Base-by-base conservation (phyloP, 2,329 filamentous ascomycete species). In the Cordyceps javanica region DNA sequence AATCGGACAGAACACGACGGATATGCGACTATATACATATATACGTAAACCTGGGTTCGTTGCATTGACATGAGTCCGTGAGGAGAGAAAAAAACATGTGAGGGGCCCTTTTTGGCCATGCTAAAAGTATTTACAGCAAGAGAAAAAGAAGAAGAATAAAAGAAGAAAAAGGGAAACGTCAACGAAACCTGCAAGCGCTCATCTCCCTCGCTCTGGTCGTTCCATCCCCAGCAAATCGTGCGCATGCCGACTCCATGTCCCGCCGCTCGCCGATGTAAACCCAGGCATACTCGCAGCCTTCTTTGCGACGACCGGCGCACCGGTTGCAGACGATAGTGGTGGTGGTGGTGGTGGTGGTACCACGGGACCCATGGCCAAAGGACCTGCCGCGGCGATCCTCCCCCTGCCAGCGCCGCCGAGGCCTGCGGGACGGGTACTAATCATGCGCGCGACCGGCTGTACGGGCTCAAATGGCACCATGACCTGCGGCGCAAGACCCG, bases 171-270 rank as follows among this genome's bases (percentile, higher is more conserved):
- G n/a, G n/a, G n/a, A n/a, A n/a, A n/a, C n/a, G n/a, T n/a, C n/a
- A 11, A 32, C 30, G 30, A 32, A 6, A 32, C 30, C 30, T 11
- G 6, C 30, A 42, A n/a, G 48, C 41, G 11, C 19, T 21, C 42
- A 44, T 44, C 30, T 39, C 25, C 30, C 25, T 13, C 51, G 39
- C 28, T 44, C 41, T 28, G 85, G 86, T 49, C 82, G 76, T 65
- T 78, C 82, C 65, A 75, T 80, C 38, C 82, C 83, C 61, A 90
- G 80, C 48, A 90, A 66, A 67, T 90, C 87, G 62, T 82, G 77
- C 0, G 87, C 86, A 66, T 89, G 86, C 25, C 77, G 79, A 63
- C 85, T 89, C 87, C 87, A 90, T 0, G 87, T 82, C 3, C 86
- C 86, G 16, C 81, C 73, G 62, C 80, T 82, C 3, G 75, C 77